phyloP scores from a whole-genome alignment of 2,329 filamentous ascomycete species.

The Botrytis byssoidea region DNA sequence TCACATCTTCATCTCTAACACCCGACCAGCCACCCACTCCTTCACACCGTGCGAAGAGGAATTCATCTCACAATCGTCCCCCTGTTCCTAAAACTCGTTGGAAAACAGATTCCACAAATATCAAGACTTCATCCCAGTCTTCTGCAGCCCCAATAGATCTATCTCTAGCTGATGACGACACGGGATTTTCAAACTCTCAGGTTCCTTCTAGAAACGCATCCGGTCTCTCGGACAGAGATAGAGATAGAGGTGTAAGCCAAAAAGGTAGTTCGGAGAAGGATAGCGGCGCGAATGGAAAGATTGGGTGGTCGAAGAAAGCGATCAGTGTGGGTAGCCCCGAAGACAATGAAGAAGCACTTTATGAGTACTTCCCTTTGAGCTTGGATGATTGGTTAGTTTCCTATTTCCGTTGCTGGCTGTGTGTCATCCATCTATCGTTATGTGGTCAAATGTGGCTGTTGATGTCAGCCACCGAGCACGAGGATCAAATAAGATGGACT shows the following conservation, averaged over 20 bases:
- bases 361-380: conserved; percentile 92
- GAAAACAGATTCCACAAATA: conserved; percentile 28
- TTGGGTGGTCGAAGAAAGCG: conserved; percentile 37
- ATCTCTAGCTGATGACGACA: conserved; percentile 36
- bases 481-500: background rate
- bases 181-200: conserved; percentile 18
- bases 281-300: conserved; percentile 40
- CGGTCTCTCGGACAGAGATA: conserved; percentile 16
- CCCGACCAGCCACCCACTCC: conserved; percentile 22
- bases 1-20: conserved; percentile 18
- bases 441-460: too few species aligned
- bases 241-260: conserved; percentile 6
- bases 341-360: conserved; percentile 79
- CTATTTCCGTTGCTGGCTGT: background rate
- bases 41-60: conserved; percentile 30
- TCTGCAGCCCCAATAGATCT: conserved; percentile 35
- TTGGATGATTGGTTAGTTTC: conserved; percentile 74
- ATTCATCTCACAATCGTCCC: conserved; percentile 28
- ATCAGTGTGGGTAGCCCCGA: conserved; percentile 54
- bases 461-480: background rate
- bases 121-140: conserved; percentile 21
- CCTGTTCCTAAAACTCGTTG: conserved; percentile 39
- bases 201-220: conserved; percentile 8
- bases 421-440: background rate
- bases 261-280: conserved; percentile 26